Evolutionary conservation across 208 protist species (phyloP), one percentile per base, ranked within the genome.

Genomic region (Herpetomonas samuelpessoai): DNA sequence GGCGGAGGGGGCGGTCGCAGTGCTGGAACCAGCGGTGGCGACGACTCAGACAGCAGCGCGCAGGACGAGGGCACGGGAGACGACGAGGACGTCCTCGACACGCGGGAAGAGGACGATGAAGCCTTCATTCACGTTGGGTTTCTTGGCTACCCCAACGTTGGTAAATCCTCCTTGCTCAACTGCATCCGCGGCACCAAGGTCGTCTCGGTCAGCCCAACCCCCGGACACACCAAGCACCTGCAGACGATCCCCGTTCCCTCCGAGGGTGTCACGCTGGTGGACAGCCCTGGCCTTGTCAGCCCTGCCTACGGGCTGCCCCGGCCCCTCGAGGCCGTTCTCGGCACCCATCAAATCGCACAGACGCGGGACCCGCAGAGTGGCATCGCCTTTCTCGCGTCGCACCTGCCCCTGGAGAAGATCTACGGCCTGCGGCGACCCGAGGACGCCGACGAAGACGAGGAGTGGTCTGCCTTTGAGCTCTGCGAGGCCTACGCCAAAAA

Each of bases 191-290:
- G 95, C 28, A 93, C 86, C 25, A 98, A 98, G 62, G 97, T 99
- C 10, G 96, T 98, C 16, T 95, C 83, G 18, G 86, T 95, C n/a
- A 96, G 85, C 50, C 62, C 79, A 18, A 98, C 95, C 16, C 91
- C 97, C 3, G 98, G 98, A 0, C 97, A 99, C 74, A 99, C 97
- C 19, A 99, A 99, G 61, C 95, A 98, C 57, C 63, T 98, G 26
- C 96, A 99, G 72, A 99, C 97, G 0, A 98, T 98, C 30, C 87
- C 87, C 26, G 68, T 99, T 7, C 82, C 90, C 0, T 67, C 51
- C 10, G 83, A 96, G 53, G 30, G 71, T 22, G 62, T 99, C 54
- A 82, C 86, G 7, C 76, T 99, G 10, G 91, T 97, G 38, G 98
- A 99, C 78, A 97, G 92, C 62, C 97, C 97, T 0, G 98, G 98